Percentiles rank a stretch among this genome's conserved stretches.
Conservation (phyloP, 176 grass and related monocot genomes). For the Eragrostis nindensis region DNA sequence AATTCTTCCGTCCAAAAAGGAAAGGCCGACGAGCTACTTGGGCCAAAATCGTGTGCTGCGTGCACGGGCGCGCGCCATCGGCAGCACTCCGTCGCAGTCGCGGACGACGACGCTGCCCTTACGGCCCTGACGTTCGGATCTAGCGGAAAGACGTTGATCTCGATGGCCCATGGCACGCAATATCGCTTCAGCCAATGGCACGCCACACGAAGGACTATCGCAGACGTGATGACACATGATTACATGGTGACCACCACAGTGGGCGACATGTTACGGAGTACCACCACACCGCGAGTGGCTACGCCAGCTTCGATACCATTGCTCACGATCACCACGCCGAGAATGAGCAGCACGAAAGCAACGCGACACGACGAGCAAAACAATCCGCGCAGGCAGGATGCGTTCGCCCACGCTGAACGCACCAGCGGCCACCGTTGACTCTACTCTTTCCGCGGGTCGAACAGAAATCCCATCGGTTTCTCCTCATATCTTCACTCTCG, state of each 20-base stretch:
- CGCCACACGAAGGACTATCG: not conserved
- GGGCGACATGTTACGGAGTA: not conserved
- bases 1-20: slow-evolving; percentile 11
- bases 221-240: not conserved
- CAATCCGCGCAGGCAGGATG: not conserved
- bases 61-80: not conserved
- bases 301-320: not conserved
- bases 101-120: not conserved
- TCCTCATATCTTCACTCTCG: not conserved
- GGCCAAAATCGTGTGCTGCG: not conserved
- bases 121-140: not conserved
- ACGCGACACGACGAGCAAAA: not conserved
- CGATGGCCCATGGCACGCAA: slow-evolving; percentile 6
- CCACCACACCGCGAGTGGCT: not conserved
- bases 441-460: not conserved
- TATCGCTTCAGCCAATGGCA: not conserved
- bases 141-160: not conserved
- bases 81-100: not conserved
- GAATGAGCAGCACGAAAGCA: not conserved
- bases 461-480: not conserved
- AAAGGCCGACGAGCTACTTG: not conserved
- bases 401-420: not conserved
- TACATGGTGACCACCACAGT: not conserved
- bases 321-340: not conserved
- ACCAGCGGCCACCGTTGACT: not conserved